These are phyloP conservation scores for Dictyostelium brefeldianum DNA, from an alignment of 78 protist species.

Conservation along the genomic window DNA sequence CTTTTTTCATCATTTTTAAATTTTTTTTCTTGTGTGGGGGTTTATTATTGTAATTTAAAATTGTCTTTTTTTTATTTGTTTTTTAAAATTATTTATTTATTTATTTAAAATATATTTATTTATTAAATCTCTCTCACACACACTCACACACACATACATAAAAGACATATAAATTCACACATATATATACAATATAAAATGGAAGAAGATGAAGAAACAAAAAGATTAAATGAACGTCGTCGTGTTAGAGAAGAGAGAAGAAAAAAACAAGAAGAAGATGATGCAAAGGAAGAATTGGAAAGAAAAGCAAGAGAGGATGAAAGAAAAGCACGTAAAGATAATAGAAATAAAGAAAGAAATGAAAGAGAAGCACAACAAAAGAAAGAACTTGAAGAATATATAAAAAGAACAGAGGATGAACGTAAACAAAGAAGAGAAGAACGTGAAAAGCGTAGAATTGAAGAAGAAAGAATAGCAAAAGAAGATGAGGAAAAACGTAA, in stretches of 20 bases:
- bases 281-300: constrained; percentile 25
- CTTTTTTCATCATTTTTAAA: background rate
- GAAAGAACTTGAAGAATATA: constrained; percentile 73
- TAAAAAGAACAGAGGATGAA: constrained; percentile 65
- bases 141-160: too few species aligned
- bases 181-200: background rate
- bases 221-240: constrained; percentile 57
- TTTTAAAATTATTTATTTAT: background rate
- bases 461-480: constrained; percentile 27
- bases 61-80: background rate
- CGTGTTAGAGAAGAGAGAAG: constrained; percentile 65
- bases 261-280: constrained; percentile 61
- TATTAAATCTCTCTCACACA: too few species aligned
- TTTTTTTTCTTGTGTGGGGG: background rate
- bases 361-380: constrained; percentile 67
- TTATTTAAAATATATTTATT: too few species aligned
- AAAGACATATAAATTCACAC: too few species aligned
- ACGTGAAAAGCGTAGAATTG: constrained; percentile 48
- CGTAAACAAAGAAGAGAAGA: constrained; percentile 52
- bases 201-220: constrained; percentile 58
- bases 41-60: background rate
- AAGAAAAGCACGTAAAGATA: constrained; percentile 36
- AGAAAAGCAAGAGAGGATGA: constrained; percentile 51
- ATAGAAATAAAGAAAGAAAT: constrained; percentile 18
- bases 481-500: constrained; percentile 61